Percentiles rank a stretch among this genome's conserved stretches.
Evolutionary conservation across 2,329 filamentous ascomycete genomes (phyloP).

Genomic region (Paecilomyces sp.): DNA sequence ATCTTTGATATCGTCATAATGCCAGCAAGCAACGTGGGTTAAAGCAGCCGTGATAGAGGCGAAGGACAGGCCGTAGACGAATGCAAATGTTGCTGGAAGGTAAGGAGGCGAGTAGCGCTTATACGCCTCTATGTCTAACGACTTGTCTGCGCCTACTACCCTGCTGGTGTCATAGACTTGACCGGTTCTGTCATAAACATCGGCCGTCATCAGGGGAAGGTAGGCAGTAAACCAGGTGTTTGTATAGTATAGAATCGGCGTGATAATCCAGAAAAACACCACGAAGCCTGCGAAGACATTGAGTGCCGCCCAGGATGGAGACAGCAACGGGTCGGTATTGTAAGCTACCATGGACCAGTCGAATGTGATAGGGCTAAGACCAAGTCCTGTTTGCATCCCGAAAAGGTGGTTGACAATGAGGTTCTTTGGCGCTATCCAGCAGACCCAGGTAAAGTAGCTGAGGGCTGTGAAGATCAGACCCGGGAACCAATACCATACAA

Average conservation of each 20-base stretch:
- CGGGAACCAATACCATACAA: slow-evolving; percentile 47
- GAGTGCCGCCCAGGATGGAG: slow-evolving; percentile 20
- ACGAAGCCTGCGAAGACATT: slow-evolving; percentile 25
- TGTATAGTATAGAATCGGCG: slow-evolving; percentile 33
- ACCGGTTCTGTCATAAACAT: slow-evolving; percentile 56
- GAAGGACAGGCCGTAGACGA: slow-evolving; percentile 53
- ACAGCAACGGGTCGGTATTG: slow-evolving; percentile 27
- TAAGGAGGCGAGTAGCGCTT: slow-evolving; percentile 58
- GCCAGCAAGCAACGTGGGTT: slow-evolving; percentile 22
- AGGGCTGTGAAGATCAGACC: slow-evolving; percentile 44
- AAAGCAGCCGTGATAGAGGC: slow-evolving; percentile 52
- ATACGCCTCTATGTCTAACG: slow-evolving; percentile 54
- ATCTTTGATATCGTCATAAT: slow-evolving; percentile 20
- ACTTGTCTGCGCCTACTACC: slow-evolving; percentile 46
- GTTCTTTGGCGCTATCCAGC: slow-evolving; percentile 45
- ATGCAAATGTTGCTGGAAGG: slow-evolving; percentile 50
- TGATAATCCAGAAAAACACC: slow-evolving; percentile 19
- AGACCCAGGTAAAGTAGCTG: slow-evolving; percentile 42
- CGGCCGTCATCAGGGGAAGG: slow-evolving; percentile 51
- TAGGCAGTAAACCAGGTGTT: slow-evolving; percentile 49
- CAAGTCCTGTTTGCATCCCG: slow-evolving; percentile 26
- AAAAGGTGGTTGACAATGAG: slow-evolving; percentile 42
- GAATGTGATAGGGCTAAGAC: slow-evolving; percentile 23
- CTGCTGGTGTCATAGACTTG: slow-evolving; percentile 50
- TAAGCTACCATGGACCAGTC: slow-evolving; percentile 28